Evolutionary conservation across 495 filamentous ascomycete species (phyloP), one percentile per base, ranked within the genome.

Genomic region (Lindgomyces ingoldianus): DNA sequence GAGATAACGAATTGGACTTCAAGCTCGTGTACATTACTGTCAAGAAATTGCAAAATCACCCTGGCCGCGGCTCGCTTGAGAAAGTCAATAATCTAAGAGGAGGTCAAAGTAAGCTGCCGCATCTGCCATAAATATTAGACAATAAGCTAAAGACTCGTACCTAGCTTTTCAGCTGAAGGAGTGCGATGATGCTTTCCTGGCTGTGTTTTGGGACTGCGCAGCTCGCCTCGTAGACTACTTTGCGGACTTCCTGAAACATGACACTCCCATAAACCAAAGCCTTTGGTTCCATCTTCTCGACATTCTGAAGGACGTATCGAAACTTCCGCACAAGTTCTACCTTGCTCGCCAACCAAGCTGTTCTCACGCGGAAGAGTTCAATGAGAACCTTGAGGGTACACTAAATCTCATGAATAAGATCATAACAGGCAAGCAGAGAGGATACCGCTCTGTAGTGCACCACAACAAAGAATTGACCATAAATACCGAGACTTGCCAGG

Each of bases 221-320:
- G 50, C 51, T 26, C 26, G 16, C 3, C 16, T 64, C 12, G 8
- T 30, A 1, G 60, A 64, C 26, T 65, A 65, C 54, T 58, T 58
- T 22, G 19, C 18, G 3, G 33, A 52, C n/a, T 58, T 65, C 36
- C 9, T 9, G 3, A 11, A 16, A 11, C 33, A 30, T 25, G 62
- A 65, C 24, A 52, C 9, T 22, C 1, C 46, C 22, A 2, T 25
- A 1, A 58, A 30, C 30, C 44, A 59, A 12, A n/a, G 21, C 29
- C 14, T 59, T 2, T 65, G 62, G 62, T 52, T 42, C 26, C 45
- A 59, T 22, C 22, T 65, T 0, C 2, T 65, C 25, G 53, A 65
- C 29, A n/a, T 58, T 16, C 24, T 50, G 27, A 27, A 49, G 4
- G 47, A 14, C 3, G 53, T 33, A 0, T n/a, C 3, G 24, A 9